Percentiles rank a stretch among this genome's conserved stretches.
Conservation (phyloP, 2,329 filamentous ascomycete species). For the Alternaria atra region DNA sequence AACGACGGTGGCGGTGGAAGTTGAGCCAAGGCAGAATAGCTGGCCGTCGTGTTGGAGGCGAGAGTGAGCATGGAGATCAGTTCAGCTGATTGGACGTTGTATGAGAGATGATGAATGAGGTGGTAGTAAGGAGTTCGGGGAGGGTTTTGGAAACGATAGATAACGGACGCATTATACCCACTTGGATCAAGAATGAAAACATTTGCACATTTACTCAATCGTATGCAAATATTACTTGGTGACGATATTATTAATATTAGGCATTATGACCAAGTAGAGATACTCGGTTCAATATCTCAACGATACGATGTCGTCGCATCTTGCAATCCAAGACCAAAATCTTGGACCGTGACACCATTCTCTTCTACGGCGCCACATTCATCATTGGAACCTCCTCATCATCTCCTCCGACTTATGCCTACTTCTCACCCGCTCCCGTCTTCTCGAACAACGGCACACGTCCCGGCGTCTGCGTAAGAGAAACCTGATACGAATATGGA, state of each 20-base stretch:
- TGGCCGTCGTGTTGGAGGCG: constrained; percentile 65
- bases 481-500: not conserved
- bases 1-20: constrained; percentile 49
- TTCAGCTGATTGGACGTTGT: constrained; percentile 58
- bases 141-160: not conserved
- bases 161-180: constrained; percentile 19
- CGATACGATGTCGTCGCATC: not conserved
- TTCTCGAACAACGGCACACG: not conserved
- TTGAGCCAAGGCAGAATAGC: constrained; percentile 59
- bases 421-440: not conserved
- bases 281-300: not conserved
- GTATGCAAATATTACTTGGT: not conserved
- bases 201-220: not conserved
- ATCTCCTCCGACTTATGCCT: not conserved
- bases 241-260: not conserved
- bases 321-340: not conserved
- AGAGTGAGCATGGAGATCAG: constrained; percentile 67
- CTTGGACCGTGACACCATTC: not conserved
- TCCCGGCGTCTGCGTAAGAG: not conserved
- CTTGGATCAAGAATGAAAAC: constrained; percentile 20
- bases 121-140: not conserved
- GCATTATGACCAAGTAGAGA: not conserved
- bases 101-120: not conserved
- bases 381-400: not conserved
- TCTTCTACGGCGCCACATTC: not conserved